Evolutionary conservation across 495 filamentous ascomycete species (phyloP), one percentile per base, ranked within the genome.

Genomic region (Tuber brumale): DNA sequence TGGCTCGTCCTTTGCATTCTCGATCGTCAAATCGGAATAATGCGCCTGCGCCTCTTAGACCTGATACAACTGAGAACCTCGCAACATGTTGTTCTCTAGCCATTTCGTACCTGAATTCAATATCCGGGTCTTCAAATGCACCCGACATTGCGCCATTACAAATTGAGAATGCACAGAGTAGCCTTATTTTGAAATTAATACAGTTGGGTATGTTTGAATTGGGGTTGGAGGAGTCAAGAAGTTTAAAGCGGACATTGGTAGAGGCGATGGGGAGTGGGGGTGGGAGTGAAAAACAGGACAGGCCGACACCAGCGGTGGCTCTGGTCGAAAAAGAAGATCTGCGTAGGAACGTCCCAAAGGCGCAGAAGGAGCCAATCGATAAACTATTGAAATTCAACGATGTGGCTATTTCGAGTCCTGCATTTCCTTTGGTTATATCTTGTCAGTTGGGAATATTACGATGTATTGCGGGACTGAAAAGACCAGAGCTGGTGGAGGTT

Each of bases 101-200:
- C 18, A 91, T 97, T 82, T 86, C 89, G 5, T 90, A 89, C 71
- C 84, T 98, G 69, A 85, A 92, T 71, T 85, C 86, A 37, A 73
- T 92, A 35, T 88, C 92, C 74, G 81, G 84, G 43, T 78, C 85
- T 71, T 82, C 88, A 78, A 74, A 74, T 74, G 43, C 81, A 71
- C 70, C 81, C 82, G 79, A 84, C 79, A 87, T 89, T 23, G 89
- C 90, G 14, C 88, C 87, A 48, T 85, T 95, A 72, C 94, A 97
- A 77, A 85, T 97, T 4, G 95, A 97, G 81, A 90, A 90, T 75
- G 95, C 93, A 10, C 92, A 93, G 84, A 92, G 92, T 69, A 89
- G 91, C 12, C 85, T 99, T 61, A 85, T 92, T 39, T 89, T 88
- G 61, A 94, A 91, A 78, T 84, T 97, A 27, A 86, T 97, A 10